These are phyloP conservation scores for Sclerotinia spermophila DNA, from an alignment of 2,329 filamentous ascomycete species.

Conservation along the genomic window DNA sequence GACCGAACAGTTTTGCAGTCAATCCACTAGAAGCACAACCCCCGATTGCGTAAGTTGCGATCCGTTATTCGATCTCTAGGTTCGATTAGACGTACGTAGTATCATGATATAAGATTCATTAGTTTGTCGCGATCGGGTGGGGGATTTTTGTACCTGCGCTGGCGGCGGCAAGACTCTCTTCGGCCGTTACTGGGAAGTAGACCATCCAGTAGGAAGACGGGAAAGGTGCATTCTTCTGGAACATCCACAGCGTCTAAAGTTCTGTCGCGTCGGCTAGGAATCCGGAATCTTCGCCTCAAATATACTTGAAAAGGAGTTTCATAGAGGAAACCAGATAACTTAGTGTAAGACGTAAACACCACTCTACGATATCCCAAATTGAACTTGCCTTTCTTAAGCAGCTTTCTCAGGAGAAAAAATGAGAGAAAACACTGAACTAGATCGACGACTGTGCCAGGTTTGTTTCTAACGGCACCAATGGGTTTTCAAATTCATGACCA, in stretches of 20 bases:
- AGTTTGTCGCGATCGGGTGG: slow-evolving; percentile 3
- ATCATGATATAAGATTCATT: background rate
- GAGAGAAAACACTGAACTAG: background rate
- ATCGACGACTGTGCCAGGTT: background rate
- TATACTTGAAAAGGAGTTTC: background rate
- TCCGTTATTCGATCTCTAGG: background rate
- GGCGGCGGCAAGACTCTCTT: slow-evolving; percentile 4
- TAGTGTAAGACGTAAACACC: background rate
- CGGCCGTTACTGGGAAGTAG: background rate
- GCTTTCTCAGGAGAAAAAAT: background rate
- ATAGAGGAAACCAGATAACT: background rate
- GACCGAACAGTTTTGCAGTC: background rate
- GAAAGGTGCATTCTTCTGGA: slow-evolving; percentile 17
- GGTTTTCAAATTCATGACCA: background rate
- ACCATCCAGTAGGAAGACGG: background rate
- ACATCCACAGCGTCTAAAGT: slow-evolving; percentile 12
- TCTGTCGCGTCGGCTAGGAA: background rate
- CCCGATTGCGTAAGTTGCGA: background rate
- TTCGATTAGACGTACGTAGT: background rate
- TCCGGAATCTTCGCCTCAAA: background rate
- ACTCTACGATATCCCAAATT: background rate
- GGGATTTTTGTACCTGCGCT: slow-evolving; percentile 12
- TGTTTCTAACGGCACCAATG: background rate
- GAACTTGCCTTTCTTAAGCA: background rate
- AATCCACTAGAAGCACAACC: background rate